A percentile compares a stretch with the other conserved stretches of the same genome.
Conservation (phyloP, 306 rosid genomes). For the Myrica gale region DNA sequence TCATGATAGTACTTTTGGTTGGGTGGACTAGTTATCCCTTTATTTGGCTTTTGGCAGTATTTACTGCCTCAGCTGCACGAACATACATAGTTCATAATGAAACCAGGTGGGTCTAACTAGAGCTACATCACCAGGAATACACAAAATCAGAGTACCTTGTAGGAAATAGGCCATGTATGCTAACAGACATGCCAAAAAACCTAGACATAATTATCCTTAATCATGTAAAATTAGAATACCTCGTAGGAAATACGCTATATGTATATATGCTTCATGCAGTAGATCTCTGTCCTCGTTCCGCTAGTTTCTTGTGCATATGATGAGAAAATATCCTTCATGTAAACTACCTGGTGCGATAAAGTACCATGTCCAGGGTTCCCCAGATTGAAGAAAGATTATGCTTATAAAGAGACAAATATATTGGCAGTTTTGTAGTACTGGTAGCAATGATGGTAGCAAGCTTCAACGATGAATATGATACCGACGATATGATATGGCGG, state of each 20-base stretch:
- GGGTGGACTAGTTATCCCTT: too few species aligned
- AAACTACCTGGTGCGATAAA: neutral
- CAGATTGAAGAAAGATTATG: conserved; percentile 15
- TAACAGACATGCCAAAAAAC: neutral
- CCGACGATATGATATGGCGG: conserved; percentile 41
- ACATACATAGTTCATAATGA: too few species aligned
- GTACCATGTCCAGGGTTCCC: conserved; percentile 1
- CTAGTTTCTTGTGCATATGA: conserved; percentile 13
- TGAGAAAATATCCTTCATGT: neutral
- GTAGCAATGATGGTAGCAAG: conserved; percentile 11
- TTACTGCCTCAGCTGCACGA: too few species aligned
- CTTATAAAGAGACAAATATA: neutral
- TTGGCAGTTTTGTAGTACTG: neutral
- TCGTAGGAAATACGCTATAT: too few species aligned
- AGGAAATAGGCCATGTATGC: neutral
- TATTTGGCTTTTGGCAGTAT: too few species aligned
- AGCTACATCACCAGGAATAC: neutral
- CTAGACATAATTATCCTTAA: conserved; percentile 5
- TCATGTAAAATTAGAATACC: too few species aligned
- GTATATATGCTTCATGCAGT: too few species aligned
- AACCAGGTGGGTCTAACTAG: too few species aligned
- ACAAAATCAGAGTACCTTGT: neutral
- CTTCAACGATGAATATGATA: neutral
- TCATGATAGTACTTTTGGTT: too few species aligned
- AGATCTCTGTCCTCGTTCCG: conserved; percentile 15